Evolutionary conservation across 2,329 filamentous ascomycete genomes (phyloP).

Genomic region (Paracoccidioides lutzii): DNA sequence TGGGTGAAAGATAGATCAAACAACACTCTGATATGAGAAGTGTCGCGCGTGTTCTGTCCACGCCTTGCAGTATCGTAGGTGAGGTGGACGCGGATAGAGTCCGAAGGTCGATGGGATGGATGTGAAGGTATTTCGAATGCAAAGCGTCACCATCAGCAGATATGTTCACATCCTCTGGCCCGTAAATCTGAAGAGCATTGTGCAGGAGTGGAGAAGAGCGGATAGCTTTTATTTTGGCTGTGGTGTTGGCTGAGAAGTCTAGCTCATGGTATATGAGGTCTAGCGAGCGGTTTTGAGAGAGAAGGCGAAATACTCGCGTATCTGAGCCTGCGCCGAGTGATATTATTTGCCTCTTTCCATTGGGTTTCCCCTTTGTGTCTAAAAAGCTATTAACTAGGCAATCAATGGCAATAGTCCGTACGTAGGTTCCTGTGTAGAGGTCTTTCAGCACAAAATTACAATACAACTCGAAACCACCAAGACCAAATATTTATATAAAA

Average conservation of each 20-base stretch:
- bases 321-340: conserved; percentile 91
- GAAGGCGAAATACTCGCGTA: conserved; percentile 69
- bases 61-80: conserved; percentile 32
- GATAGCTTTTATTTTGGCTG: conserved; percentile 46
- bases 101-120: conserved; percentile 60
- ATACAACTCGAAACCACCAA: conserved; percentile 12
- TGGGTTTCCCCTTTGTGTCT: conserved; percentile 18
- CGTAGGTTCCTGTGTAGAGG: conserved; percentile 61
- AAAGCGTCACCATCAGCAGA: conserved; percentile 31
- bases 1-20: conserved; percentile 67
- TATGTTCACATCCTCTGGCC: conserved; percentile 22
- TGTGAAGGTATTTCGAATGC: conserved; percentile 36
- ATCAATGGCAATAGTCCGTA: conserved; percentile 74
- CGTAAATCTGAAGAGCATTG: conserved; percentile 18
- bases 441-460: background rate
- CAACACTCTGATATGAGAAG: conserved; percentile 91
- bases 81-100: conserved; percentile 31
- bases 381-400: conserved; percentile 62
- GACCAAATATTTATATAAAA: background rate
- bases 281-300: conserved; percentile 33
- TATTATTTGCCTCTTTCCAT: conserved; percentile 58
- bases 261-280: conserved; percentile 74
- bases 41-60: conserved; percentile 53
- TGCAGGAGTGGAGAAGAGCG: conserved; percentile 21
- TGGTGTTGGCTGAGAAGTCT: conserved; percentile 68